Base-by-base conservation (phyloP, 306 rosid species). In the Lathyrus aphaca region DNA sequence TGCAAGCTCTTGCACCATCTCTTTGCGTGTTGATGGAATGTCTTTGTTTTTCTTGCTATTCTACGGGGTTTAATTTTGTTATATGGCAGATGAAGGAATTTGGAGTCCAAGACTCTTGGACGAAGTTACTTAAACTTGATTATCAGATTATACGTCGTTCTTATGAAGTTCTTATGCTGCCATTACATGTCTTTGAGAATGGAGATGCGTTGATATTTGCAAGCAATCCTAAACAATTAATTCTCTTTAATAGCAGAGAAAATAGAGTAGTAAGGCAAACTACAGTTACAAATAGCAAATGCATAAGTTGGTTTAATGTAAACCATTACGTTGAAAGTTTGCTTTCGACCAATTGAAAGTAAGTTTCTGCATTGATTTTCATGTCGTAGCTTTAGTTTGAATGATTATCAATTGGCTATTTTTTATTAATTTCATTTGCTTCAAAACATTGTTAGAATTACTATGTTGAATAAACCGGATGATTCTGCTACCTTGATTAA, bases 221-320 rank as follows among this genome's bases (percentile, higher is more conserved):
- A 6, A 4, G 0, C 0, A 0, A 0, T 11, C 4, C 2, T 5
- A 10, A 9, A 23, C 16, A 1, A 12, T 8, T 19, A 4, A 1
- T 5, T 23, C 2, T 4, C 15, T 54, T 23, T 25, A 23, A 25
- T 54, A 25, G 15, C 10, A 54, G 16, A 12, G 17, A 23, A 6
- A 54, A 54, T 54, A 54, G 15, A 53, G 17, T 54, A 5, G 1
- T 18, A n/a, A n/a, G n/a, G 0, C 2, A 2, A 23, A 51, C 1
- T 10, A 9, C 3, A 51, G 10, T 19, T 51, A 0, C 6, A 13
- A 0, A 51, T 21, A 51, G 8, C 0, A 30, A 0, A 51, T 4
- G 0, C n/a, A n/a, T n/a, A n/a, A n/a, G n/a, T 9, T 19, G 14
- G 58, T 4, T 0, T 10, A 4, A 1, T 19, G 3, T 0, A 30